Evolutionary conservation across 2,329 filamentous ascomycete genomes (phyloP), one percentile per base, ranked within the genome.

Genomic region (Rosellinia necatrix): DNA sequence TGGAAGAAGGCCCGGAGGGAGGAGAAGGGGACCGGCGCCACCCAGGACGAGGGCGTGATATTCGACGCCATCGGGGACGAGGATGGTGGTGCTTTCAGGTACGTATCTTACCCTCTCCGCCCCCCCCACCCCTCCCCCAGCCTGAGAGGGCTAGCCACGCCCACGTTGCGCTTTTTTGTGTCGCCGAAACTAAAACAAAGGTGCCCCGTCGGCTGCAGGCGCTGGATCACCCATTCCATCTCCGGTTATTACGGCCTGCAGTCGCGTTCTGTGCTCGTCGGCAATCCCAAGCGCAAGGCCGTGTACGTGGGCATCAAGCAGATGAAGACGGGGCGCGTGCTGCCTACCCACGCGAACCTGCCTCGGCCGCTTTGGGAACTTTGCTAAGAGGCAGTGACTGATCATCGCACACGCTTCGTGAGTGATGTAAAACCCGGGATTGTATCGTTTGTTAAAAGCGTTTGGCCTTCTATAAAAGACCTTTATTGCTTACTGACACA

Each of bases 221-320:
- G 93, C 61, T 97, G 92, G 90, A 83, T 97, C 50, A 91, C 96
- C 1, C 92, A 97, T 73, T 89, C 90, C 55, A 92, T 97, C 61
- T 93, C 91, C 8, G 85, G 88, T 35, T 97, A 97, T 72, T 97
- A 97, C 70, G 92, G 92, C 40, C 81, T 97, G 53, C 83, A 86
- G 58, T 96, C 92, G 17, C 91, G 87, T 77, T 92, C 90, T 4
- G 84, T 93, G 57, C 89, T 88, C 0, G 81, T 88, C 1, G 86
- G 86, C 27, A 80, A 85, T 62, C 88, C 91, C 2, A 82, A 86
- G 12, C 83, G 87, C 49, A 84, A 90, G 48, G 88, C 94, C 60
- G 91, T 94, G 6, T 96, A 96, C 66, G 87, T 97, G 19, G 90
- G 89, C 3, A 76, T 93, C 59, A 85, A 83, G 68, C 80, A 82